phyloP scores from a whole-genome alignment of 352 stramenopile species.

The Phytophthora sojae region DNA sequence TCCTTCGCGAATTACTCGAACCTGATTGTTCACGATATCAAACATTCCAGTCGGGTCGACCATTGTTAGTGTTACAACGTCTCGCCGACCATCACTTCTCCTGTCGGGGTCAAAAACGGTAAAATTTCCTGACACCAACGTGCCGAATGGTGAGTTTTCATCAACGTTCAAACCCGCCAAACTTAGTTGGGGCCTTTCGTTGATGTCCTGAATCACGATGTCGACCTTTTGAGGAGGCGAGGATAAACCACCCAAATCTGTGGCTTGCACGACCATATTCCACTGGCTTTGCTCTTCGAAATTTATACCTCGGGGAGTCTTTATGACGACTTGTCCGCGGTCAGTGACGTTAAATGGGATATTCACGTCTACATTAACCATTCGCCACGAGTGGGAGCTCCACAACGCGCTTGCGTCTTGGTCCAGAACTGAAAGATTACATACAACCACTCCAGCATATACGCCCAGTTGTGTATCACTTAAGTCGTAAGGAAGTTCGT shows the following conservation, averaged over 20 bases:
- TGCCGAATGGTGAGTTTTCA: slow-evolving; percentile 23
- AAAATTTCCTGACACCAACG: slow-evolving; percentile 15
- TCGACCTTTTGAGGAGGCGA: slow-evolving; percentile 23
- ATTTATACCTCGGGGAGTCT: slow-evolving; percentile 16
- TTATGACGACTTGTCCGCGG: slow-evolving; percentile 25
- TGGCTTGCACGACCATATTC: slow-evolving; percentile 23
- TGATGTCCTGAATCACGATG: slow-evolving; percentile 27
- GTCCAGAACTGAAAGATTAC: slow-evolving; percentile 27
- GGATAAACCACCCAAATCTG: slow-evolving; percentile 27
- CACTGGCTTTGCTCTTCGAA: slow-evolving; percentile 27
- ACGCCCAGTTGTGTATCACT: slow-evolving; percentile 13
- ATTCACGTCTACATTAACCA: slow-evolving; percentile 5
- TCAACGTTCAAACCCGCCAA: slow-evolving; percentile 30
- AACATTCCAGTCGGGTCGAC: slow-evolving; percentile 18
- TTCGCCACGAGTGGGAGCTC: slow-evolving; percentile 28
- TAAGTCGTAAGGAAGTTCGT: slow-evolving; percentile 34
- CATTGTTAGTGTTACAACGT: slow-evolving; percentile 14
- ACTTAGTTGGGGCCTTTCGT: slow-evolving; percentile 26
- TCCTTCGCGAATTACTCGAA: slow-evolving; percentile 10
- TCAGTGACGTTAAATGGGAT: slow-evolving; percentile 28
- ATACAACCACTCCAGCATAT: slow-evolving; percentile 19
- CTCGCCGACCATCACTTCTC: slow-evolving; percentile 6
- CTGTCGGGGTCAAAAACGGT: slow-evolving; percentile 33
- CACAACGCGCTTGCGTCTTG: slow-evolving; percentile 27
- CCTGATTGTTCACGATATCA: slow-evolving; percentile 26